These are phyloP conservation scores for Eucalyptus regnans DNA, from an alignment of 345 rosid species.

Conservation along the genomic window DNA sequence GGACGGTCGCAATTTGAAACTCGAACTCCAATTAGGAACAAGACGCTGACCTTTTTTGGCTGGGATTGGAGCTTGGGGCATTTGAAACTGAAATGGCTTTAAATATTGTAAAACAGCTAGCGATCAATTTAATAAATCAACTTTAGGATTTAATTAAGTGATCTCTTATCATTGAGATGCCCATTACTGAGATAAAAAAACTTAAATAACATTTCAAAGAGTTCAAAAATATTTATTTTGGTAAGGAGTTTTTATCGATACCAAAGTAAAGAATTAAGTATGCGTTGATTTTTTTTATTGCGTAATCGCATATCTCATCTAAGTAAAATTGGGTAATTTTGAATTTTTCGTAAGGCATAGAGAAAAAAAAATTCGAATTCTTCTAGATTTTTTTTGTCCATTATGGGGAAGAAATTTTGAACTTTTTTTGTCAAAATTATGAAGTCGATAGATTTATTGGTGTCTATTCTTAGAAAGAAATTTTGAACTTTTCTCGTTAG, in stretches of 20 bases:
- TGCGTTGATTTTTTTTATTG: background rate
- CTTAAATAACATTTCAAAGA: background rate
- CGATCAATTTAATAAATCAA: background rate
- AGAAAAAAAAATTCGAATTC: background rate
- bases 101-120: background rate
- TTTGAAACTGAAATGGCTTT: background rate
- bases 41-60: background rate
- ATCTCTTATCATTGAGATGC: background rate
- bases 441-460: rapidly evolving
- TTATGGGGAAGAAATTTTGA: background rate
- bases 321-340: background rate
- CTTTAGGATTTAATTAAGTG: background rate
- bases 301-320: background rate
- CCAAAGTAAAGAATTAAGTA: background rate
- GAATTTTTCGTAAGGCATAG: background rate
- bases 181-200: background rate
- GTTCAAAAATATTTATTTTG: background rate
- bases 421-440: background rate
- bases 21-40: background rate
- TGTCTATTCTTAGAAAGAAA: no score
- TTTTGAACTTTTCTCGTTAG: background rate
- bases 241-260: background rate
- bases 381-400: background rate
- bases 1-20: background rate
- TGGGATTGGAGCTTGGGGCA: background rate